Conservation (phyloP, 257 asterid genomes). For the Galeopsis tetrahit region DNA sequence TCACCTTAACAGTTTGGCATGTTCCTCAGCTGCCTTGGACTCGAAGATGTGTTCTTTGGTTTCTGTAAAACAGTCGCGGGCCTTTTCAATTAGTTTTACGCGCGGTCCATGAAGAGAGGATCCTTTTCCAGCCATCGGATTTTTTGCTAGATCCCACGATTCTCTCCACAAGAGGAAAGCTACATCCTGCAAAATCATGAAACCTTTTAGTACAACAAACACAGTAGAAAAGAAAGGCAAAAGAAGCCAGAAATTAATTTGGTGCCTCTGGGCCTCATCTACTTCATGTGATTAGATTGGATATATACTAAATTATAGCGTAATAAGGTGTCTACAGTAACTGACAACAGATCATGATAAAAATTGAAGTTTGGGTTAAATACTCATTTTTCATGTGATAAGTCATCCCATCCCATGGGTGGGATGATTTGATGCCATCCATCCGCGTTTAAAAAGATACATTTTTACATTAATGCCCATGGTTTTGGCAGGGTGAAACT, state of each 20-base stretch:
- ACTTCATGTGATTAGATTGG: neutral
- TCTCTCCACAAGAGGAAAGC: conserved; percentile 87
- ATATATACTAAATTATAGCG: neutral
- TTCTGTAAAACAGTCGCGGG: conserved; percentile 77
- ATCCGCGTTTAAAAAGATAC: neutral
- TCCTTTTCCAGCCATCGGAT: conserved; percentile 86
- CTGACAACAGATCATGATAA: neutral
- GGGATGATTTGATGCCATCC: neutral
- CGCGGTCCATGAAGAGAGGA: conserved; percentile 83
- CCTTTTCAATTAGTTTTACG: conserved; percentile 76
- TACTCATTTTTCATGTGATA: neutral
- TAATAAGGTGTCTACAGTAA: neutral
- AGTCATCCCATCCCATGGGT: neutral
- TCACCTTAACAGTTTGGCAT: conserved; percentile 90
- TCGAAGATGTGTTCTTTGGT: conserved; percentile 85
- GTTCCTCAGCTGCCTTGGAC: conserved; percentile 99
- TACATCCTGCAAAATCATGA: conserved; percentile 64
- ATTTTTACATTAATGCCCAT: neutral
- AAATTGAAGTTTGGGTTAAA: neutral
- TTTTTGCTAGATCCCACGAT: conserved; percentile 87
- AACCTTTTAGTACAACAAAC: conserved; percentile 16
- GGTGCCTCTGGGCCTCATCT: neutral
- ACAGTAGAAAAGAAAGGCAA: conserved; percentile 24
- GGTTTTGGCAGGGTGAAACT: neutral
- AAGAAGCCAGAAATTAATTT: conserved; percentile 20